Evolutionary conservation across 2,329 filamentous ascomycete species (phyloP).

Genomic region (Diaporthe citrichinensis): DNA sequence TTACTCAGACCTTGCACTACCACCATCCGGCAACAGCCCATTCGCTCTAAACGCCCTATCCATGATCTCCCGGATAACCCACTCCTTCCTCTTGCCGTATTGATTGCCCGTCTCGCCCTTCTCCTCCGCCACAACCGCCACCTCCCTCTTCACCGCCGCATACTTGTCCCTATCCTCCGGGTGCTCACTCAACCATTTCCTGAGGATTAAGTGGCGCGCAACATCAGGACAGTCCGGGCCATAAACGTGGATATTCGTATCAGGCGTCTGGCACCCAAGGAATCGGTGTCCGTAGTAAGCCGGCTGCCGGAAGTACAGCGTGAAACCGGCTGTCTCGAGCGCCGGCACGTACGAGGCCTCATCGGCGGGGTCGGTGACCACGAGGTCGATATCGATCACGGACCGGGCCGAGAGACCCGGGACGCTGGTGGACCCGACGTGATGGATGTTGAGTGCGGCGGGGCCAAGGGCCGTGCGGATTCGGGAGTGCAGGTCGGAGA

Average conservation of each 20-base stretch:
- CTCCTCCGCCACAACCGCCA: not conserved
- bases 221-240: conserved; percentile 58
- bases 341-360: conserved; percentile 59
- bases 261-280: conserved; percentile 54
- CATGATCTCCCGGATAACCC: conserved; percentile 11
- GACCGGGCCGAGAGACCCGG: conserved; percentile 64
- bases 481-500: conserved; percentile 43
- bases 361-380: conserved; percentile 55
- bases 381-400: conserved; percentile 67
- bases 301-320: conserved; percentile 61
- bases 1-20: too few relatives aligned
- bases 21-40: not conserved
- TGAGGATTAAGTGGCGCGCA: conserved; percentile 59
- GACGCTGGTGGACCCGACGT: conserved; percentile 66
- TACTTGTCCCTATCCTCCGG: conserved; percentile 58
- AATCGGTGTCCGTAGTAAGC: conserved; percentile 64
- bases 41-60: conserved; percentile 45
- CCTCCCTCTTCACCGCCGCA: conserved; percentile 54
- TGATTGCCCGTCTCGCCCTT: conserved; percentile 12
- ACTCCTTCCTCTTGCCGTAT: conserved; percentile 18
- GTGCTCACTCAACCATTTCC: conserved; percentile 58
- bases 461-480: conserved; percentile 54
- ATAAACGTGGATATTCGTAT: conserved; percentile 65
- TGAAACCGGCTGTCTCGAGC: conserved; percentile 60
- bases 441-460: conserved; percentile 54